phyloP scores from a whole-genome alignment of 164 flowering plant species.

The Tinospora cordifolia region DNA sequence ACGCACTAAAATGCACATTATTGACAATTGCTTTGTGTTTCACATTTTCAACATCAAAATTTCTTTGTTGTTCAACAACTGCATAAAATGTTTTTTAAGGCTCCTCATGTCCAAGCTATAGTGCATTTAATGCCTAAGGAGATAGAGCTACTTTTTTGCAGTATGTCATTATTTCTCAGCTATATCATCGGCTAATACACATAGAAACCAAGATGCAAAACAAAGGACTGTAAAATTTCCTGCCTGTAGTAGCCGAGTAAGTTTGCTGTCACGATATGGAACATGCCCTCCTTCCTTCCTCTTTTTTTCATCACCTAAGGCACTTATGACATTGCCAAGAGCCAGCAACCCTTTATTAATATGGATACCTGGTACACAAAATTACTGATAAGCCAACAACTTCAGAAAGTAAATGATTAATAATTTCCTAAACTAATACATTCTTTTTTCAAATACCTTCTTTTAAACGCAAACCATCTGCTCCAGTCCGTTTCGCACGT shows the following conservation, averaged over 20 bases:
- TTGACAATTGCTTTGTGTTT: neutral
- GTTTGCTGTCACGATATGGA: conserved; percentile 97
- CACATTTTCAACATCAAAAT: neutral
- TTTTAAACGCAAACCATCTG: conserved; percentile 86
- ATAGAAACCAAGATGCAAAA: neutral
- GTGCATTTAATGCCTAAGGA: neutral
- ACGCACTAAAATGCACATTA: neutral
- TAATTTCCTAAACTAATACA: neutral
- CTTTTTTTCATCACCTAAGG: conserved; percentile 97
- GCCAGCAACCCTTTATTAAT: conserved; percentile 89
- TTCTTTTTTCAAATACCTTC: conserved; percentile 55
- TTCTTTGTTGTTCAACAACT: neutral
- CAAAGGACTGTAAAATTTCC: neutral
- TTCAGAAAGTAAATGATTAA: neutral
- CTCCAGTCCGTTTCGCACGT: conserved; percentile 90
- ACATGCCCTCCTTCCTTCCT: conserved; percentile 95
- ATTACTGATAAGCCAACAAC: neutral
- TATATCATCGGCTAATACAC: neutral
- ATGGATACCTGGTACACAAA: conserved; percentile 57
- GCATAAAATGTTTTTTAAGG: neutral
- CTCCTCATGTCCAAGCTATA: neutral
- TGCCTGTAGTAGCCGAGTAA: conserved; percentile 93
- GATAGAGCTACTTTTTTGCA: neutral
- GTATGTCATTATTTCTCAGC: neutral
- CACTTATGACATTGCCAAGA: conserved; percentile 99